Base-by-base conservation (phyloP, 2,329 filamentous ascomycete genomes). In the Pseudohalonectria lignicola region DNA sequence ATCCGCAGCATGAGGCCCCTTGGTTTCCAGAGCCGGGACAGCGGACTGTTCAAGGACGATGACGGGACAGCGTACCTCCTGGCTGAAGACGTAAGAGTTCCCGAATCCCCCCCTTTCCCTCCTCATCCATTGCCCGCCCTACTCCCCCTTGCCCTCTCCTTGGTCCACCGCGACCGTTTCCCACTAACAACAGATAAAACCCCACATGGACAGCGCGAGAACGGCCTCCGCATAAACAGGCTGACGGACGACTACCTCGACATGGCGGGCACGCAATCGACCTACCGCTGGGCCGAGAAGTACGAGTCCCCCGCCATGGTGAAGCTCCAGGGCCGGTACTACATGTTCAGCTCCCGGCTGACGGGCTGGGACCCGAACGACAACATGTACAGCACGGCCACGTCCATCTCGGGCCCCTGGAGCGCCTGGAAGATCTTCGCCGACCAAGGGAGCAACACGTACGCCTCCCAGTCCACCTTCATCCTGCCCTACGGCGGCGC, bases 41-140 rank as follows among this genome's bases (percentile, higher is more conserved):
- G 76, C 44, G 72, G 74, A 0, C 52, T 80, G 2, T 81, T 72
- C 50, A 67, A 75, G 47, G 77, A 82, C 38, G 71, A 75, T 26
- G 71, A 79, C 47, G 75, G 73, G 0, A 64, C 63, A 1, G 78
- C 59, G 0, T 82, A 81, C 49, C 61, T 82, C 2, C 49, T 80
- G 23, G 74, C 69, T 0, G 76, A 80, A 56, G 76, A 80, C 46
- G 74, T 77, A 53, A 50, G 67, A 15, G 7, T 15, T 20, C 7
- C 15, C 17, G 19, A 12, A 15, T n/a, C 26, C 21, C 30, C n/a
- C n/a, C 18, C 25, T 30, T 11, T 31, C 31, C 20, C n/a, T 26
- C 23, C n/a, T n/a, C n/a, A n/a, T n/a, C n/a, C n/a, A n/a, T n/a
- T n/a, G n/a, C n/a, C n/a, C n/a, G n/a, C n/a, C n/a, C n/a, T n/a